phyloP scores from a whole-genome alignment of 2,329 filamentous ascomycete species.

The Ascochyta clinopodiicola region DNA sequence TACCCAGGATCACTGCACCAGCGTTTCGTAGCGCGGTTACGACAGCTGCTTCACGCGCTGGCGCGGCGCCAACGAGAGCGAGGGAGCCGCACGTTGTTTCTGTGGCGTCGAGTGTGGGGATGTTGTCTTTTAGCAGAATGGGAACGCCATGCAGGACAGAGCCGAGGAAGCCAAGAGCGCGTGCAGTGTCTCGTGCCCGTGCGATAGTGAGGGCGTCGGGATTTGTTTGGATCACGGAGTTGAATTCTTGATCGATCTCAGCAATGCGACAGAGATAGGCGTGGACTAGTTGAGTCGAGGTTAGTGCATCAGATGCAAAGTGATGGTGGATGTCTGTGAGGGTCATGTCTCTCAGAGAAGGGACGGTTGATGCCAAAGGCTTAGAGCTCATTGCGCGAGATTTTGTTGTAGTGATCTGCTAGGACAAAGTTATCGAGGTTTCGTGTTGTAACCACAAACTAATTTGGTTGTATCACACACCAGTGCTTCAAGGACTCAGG shows the following conservation, averaged over 20 bases:
- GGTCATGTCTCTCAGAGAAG: neutral
- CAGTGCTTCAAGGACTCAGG: neutral
- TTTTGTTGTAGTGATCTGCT: neutral
- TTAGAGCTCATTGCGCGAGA: neutral
- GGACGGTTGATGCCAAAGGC: neutral
- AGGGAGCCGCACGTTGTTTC: constrained; percentile 61
- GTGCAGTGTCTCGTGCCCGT: constrained; percentile 53
- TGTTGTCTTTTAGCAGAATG: constrained; percentile 68
- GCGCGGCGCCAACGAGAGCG: constrained; percentile 62
- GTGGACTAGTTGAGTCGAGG: constrained; percentile 59
- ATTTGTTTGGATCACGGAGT: constrained; percentile 62
- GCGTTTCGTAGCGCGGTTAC: constrained; percentile 62
- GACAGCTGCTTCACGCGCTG: constrained; percentile 63
- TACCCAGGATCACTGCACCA: constrained; percentile 68
- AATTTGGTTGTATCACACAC: neutral
- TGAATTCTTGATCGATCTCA: constrained; percentile 60
- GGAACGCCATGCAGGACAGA: constrained; percentile 65
- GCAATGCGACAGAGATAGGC: constrained; percentile 63
- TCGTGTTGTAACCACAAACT: neutral
- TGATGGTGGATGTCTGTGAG: neutral
- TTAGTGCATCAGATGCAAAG: constrained; percentile 47
- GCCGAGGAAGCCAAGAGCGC: constrained; percentile 53
- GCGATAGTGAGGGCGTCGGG: constrained; percentile 55
- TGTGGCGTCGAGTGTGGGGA: constrained; percentile 53
- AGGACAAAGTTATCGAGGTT: neutral